Evolutionary conservation across 176 grass and related monocot species (phyloP).

Genomic region (Oryza australiensis): DNA sequence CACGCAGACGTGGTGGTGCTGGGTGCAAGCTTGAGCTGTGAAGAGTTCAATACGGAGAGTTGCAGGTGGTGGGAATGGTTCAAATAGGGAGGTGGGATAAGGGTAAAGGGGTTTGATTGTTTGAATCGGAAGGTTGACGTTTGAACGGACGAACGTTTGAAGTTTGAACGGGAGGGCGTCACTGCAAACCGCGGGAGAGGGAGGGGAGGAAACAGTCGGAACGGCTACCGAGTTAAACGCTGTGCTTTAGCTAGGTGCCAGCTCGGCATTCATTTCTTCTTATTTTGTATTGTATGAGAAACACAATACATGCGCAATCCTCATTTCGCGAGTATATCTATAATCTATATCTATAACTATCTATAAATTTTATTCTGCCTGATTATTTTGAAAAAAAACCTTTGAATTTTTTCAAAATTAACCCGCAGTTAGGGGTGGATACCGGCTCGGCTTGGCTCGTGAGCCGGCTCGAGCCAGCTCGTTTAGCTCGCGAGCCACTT

Average conservation of each 20-base stretch:
- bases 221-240: slow-evolving; percentile 20
- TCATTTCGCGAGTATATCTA: no score
- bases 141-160: slow-evolving; percentile 44
- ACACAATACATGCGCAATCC: no score
- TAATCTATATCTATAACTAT: no score
- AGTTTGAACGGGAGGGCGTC: slow-evolving; percentile 41
- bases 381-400: no score
- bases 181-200: slow-evolving; percentile 26
- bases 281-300: no score
- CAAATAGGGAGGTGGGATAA: slow-evolving; percentile 48
- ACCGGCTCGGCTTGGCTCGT: no score
- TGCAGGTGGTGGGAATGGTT: slow-evolving; percentile 42
- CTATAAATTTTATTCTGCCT: no score
- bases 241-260: slow-evolving; percentile 36
- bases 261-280: neutral
- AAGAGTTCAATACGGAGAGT: slow-evolving; percentile 46
- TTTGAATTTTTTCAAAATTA: no score
- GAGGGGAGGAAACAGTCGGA: slow-evolving; percentile 42
- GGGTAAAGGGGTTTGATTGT: slow-evolving; percentile 32
- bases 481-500: no score
- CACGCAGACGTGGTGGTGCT: no score
- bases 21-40: neutral
- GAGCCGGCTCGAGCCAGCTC: no score
- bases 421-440: no score
- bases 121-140: slow-evolving; percentile 62